Evolutionary conservation across 192 early-diverging fungal species (phyloP).

Genomic region (Gonapodya prolifera): DNA sequence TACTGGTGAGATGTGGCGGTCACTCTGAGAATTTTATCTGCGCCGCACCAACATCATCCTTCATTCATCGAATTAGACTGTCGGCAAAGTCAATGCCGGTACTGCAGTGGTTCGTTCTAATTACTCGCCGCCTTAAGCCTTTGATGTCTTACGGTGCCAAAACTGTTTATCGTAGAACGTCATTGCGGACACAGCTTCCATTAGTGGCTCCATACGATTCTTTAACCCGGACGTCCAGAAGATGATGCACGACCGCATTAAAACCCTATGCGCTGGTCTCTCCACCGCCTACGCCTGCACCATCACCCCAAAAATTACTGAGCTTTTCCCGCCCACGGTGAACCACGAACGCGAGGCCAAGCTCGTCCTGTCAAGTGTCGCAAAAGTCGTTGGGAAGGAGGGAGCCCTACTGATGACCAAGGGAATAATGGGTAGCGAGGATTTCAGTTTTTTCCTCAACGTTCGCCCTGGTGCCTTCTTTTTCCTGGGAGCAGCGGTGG

Average conservation of each 20-base stretch:
- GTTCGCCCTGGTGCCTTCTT: not conserved
- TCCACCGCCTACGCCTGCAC: not conserved
- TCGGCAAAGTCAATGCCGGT: not conserved
- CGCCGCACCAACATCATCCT: too few relatives aligned
- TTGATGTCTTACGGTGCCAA: too few relatives aligned
- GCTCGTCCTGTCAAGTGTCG: not conserved
- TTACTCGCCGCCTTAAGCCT: not conserved
- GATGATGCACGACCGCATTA: not conserved
- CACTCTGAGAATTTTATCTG: too few relatives aligned
- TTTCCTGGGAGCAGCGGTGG: not conserved
- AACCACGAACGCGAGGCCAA: not conserved
- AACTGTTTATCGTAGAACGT: too few relatives aligned
- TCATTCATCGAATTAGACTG: too few relatives aligned
- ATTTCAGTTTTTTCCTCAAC: not conserved
- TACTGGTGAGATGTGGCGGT: too few relatives aligned
- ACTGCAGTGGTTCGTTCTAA: too few relatives aligned
- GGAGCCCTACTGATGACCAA: not conserved
- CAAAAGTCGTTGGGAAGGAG: not conserved
- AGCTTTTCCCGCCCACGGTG: not conserved
- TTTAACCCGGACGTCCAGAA: not conserved
- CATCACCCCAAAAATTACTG: not conserved
- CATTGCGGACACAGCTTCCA: not conserved
- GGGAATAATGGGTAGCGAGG: not conserved
- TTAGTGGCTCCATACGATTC: not conserved
- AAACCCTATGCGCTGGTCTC: not conserved